These are phyloP conservation scores for Elsinoe batatas DNA, from an alignment of 2,329 filamentous ascomycete genomes.

Conservation along the genomic window DNA sequence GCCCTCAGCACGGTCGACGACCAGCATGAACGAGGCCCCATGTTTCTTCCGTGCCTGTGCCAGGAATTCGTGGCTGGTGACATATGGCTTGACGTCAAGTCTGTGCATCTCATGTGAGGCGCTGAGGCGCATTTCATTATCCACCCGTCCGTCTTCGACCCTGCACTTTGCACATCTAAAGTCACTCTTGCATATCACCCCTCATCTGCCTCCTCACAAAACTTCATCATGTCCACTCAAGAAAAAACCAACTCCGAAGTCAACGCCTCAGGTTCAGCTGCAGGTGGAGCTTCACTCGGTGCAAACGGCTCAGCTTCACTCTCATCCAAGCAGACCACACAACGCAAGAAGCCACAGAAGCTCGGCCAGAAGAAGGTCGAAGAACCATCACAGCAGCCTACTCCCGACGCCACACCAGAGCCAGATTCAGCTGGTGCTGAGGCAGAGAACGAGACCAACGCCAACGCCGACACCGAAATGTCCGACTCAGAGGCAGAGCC, in stretches of 20 bases:
- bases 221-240: conserved; percentile 12
- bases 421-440: conserved; percentile 22
- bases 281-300: conserved; percentile 1
- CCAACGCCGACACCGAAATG: conserved; percentile 32
- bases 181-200: conserved; percentile 1
- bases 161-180: conserved; percentile 7
- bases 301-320: conserved; percentile 10
- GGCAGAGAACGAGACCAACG: conserved; percentile 21
- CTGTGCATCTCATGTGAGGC: conserved; percentile 11
- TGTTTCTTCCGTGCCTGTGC: neutral
- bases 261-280: conserved; percentile 7
- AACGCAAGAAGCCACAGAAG: conserved; percentile 40
- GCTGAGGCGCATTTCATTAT: conserved; percentile 14
- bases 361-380: conserved; percentile 29
- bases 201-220: neutral
- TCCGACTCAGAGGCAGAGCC: conserved; percentile 33
- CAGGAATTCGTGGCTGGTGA: conserved; percentile 14
- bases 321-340: conserved; percentile 14
- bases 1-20: neutral
- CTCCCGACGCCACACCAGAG: conserved; percentile 29
- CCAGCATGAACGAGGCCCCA: conserved; percentile 1
- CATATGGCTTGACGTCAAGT: conserved; percentile 14
- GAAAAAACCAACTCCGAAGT: neutral
- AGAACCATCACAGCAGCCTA: conserved; percentile 35
- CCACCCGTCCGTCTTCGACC: neutral